These are phyloP conservation scores for Cucumis melo DNA, from an alignment of 306 rosid genomes.

Conservation along the genomic window DNA sequence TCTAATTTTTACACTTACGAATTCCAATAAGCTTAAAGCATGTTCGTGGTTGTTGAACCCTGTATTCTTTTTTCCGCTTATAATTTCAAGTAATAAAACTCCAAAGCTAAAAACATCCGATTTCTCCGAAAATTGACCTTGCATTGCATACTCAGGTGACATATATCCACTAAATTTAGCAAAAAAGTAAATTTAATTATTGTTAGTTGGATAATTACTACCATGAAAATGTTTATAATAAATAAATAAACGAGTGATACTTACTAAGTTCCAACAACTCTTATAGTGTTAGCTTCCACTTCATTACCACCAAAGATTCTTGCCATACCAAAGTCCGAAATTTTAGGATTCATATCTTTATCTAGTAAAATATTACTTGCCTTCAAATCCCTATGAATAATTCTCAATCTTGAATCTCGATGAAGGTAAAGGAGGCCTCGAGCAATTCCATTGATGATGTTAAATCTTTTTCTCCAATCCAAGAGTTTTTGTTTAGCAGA, in stretches of 20 bases:
- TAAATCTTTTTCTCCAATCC: background rate
- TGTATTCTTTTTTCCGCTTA: background rate
- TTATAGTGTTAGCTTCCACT: background rate
- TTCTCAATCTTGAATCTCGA: background rate
- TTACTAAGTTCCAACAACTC: slow-evolving; percentile 1
- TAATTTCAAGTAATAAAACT: background rate
- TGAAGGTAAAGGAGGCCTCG: background rate
- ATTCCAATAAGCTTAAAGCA: background rate
- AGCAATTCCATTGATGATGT: background rate
- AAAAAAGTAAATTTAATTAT: background rate
- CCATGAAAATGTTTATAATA: background rate
- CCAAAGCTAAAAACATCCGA: slow-evolving; percentile 1
- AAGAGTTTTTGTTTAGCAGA: background rate
- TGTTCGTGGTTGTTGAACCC: background rate
- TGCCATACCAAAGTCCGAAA: background rate
- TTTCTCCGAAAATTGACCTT: background rate
- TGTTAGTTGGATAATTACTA: background rate
- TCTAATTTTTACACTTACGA: background rate
- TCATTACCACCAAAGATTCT: background rate
- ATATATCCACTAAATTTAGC: background rate
- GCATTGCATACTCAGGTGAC: background rate
- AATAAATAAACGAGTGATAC: background rate
- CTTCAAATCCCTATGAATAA: background rate
- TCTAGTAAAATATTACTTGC: background rate
- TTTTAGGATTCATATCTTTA: background rate